Evolutionary conservation across 805 yeast species (phyloP), one percentile per base, ranked within the genome.

Genomic region (Candida maris): DNA sequence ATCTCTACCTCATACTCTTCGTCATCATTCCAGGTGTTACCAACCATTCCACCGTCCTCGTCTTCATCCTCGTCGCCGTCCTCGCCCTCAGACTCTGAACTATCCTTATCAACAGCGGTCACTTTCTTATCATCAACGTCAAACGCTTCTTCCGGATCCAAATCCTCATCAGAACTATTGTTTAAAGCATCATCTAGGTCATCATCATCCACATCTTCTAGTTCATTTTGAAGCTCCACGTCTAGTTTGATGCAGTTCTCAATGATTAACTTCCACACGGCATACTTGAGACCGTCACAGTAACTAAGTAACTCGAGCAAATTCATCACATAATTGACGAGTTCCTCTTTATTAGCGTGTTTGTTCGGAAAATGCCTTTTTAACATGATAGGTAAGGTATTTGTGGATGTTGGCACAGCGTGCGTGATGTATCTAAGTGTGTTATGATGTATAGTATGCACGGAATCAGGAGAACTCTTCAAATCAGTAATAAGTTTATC

Each of bases 171-270:
- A 1, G 56, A 53, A 9, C 51, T 60, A 13, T 44, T 56, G 13
- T 59, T 59, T 16, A 59, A 38, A 2, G 57, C 64, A 7, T 71
- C 78, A 6, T 74, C 80, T 9, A 75, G 73, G 30, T 79, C 77
- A 37, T 77, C 83, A 46, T 85, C 93, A 54, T 85, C 95, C 38
- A 82, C 64, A 46, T 85, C 95, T 50, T 88, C 96, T 39, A 86
- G 63, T 49, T 84, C 93, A 54, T 85, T 87, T 52, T 87, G 96
- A 39, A 89, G 68, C 59, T 88, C 97, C 4, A 89, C 96, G 61
- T 91, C 98, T 31, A 93, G 68, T 46, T 85, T 84, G 41, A 93
- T 86, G 38, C 85, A 73, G 43, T 79, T 75, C 58, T 91, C 96
- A 26, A 88, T 66, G 12, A 89, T 69, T 39, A 85, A 60, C 16